Evolutionary conservation across 1,284 basidiomycete genomes (phyloP), one percentile per base, ranked within the genome.

Genomic region (Meira miltonrushii): DNA sequence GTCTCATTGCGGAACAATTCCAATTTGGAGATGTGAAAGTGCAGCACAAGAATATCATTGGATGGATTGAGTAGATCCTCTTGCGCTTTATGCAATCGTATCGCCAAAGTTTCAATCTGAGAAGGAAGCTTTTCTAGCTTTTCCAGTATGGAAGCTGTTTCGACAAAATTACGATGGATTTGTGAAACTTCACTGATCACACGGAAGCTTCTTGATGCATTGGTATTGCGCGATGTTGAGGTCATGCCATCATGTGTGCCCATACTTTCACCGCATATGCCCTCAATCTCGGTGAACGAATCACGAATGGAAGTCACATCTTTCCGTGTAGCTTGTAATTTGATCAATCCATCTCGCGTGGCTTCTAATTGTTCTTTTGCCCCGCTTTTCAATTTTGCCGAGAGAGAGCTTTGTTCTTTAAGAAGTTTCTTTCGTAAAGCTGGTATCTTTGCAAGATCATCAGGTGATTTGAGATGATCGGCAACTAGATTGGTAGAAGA

Each of bases 371-470:
- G 94, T 64, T 94, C 90, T 77, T 90, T 92, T 60, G 95, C 92
- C 13, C 92, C 92, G 62, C 85, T 88, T 73, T 93, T 90, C 49
- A 98, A 85, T 72, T 94, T 85, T 4, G 89, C 87, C 73, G 95
- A 91, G 64, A 98, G 89, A n/a, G 90, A 89, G 0, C 90, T 86
- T 79, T 95, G 94, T 81, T 98, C 94, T 80, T 94, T 95, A 79
- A 92, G 87, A 28, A 97, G 84, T 78, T 95, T 95, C 82, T 93
- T 94, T 62, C 91, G 86, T 72, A 92, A 90, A 0, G 89, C 86
- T 2, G 85, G 82, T 50, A 97, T 85, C 80, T 97, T 97, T 72
- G 87, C 82, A 51, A 97, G 86, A 80, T 97, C 94, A 78, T 97
- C 92, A 1, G 93, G 92, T 28, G 90, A 77, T 59, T 78, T 75